phyloP scores from a whole-genome alignment of 768 basidiomycete species.

The Termitomyces sp. region DNA sequence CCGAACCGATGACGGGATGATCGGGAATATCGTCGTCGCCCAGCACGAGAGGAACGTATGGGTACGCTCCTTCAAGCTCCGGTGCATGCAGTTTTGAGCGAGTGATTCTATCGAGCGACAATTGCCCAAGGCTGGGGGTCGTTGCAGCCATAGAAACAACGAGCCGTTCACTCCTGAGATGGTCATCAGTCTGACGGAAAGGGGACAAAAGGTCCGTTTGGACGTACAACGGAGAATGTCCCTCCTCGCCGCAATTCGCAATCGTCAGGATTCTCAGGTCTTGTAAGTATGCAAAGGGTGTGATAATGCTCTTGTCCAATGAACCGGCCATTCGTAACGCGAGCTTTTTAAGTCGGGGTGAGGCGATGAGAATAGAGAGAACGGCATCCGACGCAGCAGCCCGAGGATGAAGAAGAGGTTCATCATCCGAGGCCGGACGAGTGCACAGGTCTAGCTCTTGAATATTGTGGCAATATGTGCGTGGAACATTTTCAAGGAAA shows the following conservation, averaged over 20 bases:
- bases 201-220: not conserved
- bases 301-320: slow-evolving; percentile 41
- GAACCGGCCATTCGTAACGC: slow-evolving; percentile 43
- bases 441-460: slow-evolving; percentile 48
- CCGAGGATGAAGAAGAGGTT: slow-evolving; percentile 15
- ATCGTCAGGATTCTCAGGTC: slow-evolving; percentile 43
- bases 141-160: slow-evolving; percentile 65
- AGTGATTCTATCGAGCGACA: slow-evolving; percentile 58
- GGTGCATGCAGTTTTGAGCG: slow-evolving; percentile 63
- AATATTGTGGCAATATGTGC: slow-evolving; percentile 42
- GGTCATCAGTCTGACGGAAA: slow-evolving; percentile 3
- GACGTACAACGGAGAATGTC: slow-evolving; percentile 38
- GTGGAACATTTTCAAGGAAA: slow-evolving; percentile 55
- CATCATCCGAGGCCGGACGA: slow-evolving; percentile 11
- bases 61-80: slow-evolving; percentile 47
- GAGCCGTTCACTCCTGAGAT: slow-evolving; percentile 56
- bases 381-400: slow-evolving; percentile 39
- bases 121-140: slow-evolving; percentile 45
- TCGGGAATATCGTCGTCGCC: slow-evolving; percentile 58
- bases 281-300: slow-evolving; percentile 38
- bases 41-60: slow-evolving; percentile 52
- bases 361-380: slow-evolving; percentile 42
- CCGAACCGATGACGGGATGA: slow-evolving; percentile 46
- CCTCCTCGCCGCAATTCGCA: slow-evolving; percentile 38
- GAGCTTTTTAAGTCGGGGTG: slow-evolving; percentile 42